Evolutionary conservation across 306 rosid species (phyloP).

Genomic region (Sicyos baderoa): DNA sequence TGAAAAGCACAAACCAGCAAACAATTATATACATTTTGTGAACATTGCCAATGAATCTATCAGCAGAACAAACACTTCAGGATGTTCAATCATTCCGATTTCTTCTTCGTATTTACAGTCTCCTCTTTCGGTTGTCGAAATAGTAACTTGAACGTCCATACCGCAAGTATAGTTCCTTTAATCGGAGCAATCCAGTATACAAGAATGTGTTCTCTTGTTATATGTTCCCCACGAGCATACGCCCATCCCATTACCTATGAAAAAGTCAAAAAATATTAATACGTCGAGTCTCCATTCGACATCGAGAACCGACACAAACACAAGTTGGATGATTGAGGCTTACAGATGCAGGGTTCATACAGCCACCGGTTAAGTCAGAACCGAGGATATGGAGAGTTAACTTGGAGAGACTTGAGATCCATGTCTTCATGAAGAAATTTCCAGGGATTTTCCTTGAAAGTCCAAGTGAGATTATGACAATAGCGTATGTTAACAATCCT

Average conservation of each 20-base stretch:
- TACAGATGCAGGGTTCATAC: slow-evolving; percentile 93
- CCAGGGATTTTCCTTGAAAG: slow-evolving; percentile 47
- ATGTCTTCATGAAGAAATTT: slow-evolving; percentile 76
- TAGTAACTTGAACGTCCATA: slow-evolving; percentile 58
- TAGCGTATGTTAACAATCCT: slow-evolving; percentile 60
- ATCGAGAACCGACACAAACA: slow-evolving; percentile 9
- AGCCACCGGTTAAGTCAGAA: slow-evolving; percentile 86
- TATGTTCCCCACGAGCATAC: slow-evolving; percentile 77
- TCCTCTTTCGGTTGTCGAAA: slow-evolving; percentile 36
- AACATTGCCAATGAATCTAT: background rate
- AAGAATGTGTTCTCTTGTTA: slow-evolving; percentile 72
- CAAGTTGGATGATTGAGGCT: slow-evolving; percentile 18
- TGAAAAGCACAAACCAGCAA: background rate
- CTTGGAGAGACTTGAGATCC: slow-evolving; percentile 90
- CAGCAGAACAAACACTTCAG: background rate
- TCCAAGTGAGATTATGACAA: slow-evolving; percentile 56
- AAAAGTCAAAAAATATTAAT: slow-evolving; percentile 3
- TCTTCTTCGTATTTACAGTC: slow-evolving; percentile 38
- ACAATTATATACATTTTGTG: slow-evolving; percentile 3
- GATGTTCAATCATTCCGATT: slow-evolving; percentile 47
- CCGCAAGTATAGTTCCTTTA: slow-evolving; percentile 71
- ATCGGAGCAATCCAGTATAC: slow-evolving; percentile 94
- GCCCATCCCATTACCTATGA: slow-evolving; percentile 92
- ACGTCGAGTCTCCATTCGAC: background rate
- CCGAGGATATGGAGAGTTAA: slow-evolving; percentile 70